Evolutionary conservation across 352 stramenopile species (phyloP).

Genomic region (Phytopythium vexans): DNA sequence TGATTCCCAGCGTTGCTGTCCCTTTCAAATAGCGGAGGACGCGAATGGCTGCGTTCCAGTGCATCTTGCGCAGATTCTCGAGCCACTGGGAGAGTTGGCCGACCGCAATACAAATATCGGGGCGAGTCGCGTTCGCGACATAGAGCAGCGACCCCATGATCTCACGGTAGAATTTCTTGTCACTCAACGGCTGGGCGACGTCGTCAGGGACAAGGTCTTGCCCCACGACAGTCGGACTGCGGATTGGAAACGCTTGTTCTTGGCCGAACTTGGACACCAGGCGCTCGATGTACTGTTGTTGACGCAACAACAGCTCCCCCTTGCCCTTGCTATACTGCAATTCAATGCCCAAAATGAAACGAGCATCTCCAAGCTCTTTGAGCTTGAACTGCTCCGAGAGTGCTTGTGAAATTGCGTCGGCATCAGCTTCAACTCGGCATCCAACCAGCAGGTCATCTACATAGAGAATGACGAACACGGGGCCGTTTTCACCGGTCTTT

Average conservation of each 20-base stretch:
- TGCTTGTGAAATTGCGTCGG: not conserved
- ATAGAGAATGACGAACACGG: constrained; percentile 9
- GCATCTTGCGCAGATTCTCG: constrained; percentile 9
- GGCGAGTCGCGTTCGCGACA: constrained; percentile 14
- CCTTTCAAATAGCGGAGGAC: constrained; percentile 16
- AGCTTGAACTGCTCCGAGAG: constrained; percentile 5
- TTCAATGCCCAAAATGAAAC: constrained; percentile 16
- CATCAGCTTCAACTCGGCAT: constrained; percentile 4
- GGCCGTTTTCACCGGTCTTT: not conserved
- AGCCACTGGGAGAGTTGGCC: constrained; percentile 9
- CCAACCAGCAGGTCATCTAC: constrained; percentile 11
- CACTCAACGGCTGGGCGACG: no score
- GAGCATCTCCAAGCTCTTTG: constrained; percentile 10
- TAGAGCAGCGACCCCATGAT: constrained; percentile 14
- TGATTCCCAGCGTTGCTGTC: not conserved
- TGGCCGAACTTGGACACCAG: constrained; percentile 6
- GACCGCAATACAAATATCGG: constrained; percentile 10
- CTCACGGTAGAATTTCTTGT: constrained; percentile 9
- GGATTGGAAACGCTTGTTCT: constrained; percentile 1
- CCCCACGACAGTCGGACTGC: constrained; percentile 1
- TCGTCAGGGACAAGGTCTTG: constrained; percentile 3
- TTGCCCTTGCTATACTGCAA: constrained; percentile 2
- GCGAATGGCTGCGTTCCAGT: no score
- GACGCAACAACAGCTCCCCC: constrained; percentile 4
- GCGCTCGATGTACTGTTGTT: constrained; percentile 7